phyloP scores from a whole-genome alignment of 208 protist species.

The Trypanosoma rangeli region DNA sequence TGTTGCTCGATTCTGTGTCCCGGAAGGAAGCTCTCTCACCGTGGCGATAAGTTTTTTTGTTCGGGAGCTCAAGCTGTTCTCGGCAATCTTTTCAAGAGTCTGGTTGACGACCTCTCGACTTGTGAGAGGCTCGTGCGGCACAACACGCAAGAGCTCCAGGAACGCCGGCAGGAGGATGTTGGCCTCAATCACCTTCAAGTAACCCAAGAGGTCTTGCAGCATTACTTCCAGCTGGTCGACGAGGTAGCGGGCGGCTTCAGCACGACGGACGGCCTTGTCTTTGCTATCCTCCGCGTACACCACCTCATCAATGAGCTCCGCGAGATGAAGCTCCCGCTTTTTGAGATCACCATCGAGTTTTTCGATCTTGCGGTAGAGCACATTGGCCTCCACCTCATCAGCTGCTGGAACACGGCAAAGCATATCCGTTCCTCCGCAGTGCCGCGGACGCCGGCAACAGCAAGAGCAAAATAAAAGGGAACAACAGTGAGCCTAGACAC shows the following conservation, averaged over 20 bases:
- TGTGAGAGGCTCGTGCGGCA: conserved; percentile 15
- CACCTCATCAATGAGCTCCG: conserved; percentile 79
- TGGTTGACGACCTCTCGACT: conserved; percentile 4
- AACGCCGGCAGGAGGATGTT: conserved; percentile 54
- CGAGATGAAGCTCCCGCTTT: conserved; percentile 68
- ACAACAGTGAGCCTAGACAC: neutral
- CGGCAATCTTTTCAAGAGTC: conserved; percentile 7
- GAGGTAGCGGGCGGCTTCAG: conserved; percentile 34
- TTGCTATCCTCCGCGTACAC: conserved; percentile 51
- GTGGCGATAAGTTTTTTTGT: conserved; percentile 27
- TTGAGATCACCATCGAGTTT: conserved; percentile 44
- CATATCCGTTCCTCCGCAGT: conserved; percentile 6
- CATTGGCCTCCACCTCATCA: conserved; percentile 17
- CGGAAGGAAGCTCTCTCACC: conserved; percentile 9
- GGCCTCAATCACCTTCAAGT: conserved; percentile 45
- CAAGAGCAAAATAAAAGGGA: conserved; percentile 1
- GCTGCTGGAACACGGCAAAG: neutral
- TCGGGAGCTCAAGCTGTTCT: conserved; percentile 13
- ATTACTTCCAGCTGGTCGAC: conserved; percentile 31
- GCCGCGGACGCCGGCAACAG: neutral
- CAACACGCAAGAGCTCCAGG: conserved; percentile 33
- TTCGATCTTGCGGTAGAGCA: conserved; percentile 26
- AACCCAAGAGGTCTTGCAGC: conserved; percentile 48
- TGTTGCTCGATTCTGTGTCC: conserved; percentile 7
- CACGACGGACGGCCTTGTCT: conserved; percentile 38